Conservation (phyloP, 768 basidiomycete species). For the Kwoniella pini region DNA sequence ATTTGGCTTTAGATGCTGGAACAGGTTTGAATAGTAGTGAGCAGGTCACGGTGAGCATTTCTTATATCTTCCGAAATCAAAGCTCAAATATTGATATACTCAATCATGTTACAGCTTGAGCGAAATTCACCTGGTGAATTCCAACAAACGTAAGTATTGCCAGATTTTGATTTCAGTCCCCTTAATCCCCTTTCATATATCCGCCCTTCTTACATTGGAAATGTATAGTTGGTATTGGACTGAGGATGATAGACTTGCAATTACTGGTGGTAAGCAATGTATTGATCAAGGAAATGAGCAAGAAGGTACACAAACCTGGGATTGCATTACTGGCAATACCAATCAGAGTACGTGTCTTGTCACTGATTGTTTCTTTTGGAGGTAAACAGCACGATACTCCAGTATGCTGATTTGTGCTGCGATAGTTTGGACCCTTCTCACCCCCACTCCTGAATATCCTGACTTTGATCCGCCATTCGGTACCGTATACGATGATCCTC, state of each 20-base stretch:
- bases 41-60: neutral
- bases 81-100: neutral
- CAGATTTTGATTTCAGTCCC: neutral
- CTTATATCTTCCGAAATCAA: neutral
- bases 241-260: conserved; percentile 25
- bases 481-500: conserved; percentile 6
- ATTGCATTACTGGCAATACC: conserved; percentile 49
- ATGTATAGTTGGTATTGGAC: conserved; percentile 19
- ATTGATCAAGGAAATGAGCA: conserved; percentile 21
- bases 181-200: too few species aligned
- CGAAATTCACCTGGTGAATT: neutral
- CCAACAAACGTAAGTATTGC: neutral
- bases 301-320: conserved; percentile 40
- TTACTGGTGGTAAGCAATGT: conserved; percentile 40
- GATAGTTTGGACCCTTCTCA: conserved; percentile 5
- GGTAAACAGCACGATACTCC: too few species aligned
- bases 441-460: conserved; percentile 3
- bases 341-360: conserved; percentile 43
- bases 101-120: neutral
- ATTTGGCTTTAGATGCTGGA: conserved; percentile 22
- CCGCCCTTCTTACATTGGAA: too few species aligned
- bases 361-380: neutral
- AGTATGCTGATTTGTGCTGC: neutral
- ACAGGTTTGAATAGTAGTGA: conserved; percentile 6
- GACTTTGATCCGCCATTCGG: conserved; percentile 9